Evolutionary conservation across 2,329 filamentous ascomycete species (phyloP).

Genomic region (Scortechinia acanthostroma): DNA sequence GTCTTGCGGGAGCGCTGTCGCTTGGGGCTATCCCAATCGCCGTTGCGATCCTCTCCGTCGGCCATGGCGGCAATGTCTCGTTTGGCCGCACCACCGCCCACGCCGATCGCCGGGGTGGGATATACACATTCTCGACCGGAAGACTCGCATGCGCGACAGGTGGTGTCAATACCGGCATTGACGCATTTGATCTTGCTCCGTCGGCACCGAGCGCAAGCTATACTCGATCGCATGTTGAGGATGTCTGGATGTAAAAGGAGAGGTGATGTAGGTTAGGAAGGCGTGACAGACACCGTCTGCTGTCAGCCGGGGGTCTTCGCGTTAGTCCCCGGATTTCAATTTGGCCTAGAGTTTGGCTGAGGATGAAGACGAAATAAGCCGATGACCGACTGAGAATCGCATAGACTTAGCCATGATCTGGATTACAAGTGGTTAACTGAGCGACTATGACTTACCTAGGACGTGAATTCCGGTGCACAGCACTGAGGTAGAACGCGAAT

Average conservation of each 20-base stretch:
- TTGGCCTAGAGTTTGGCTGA: not conserved
- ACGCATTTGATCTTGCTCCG: slow-evolving; percentile 83
- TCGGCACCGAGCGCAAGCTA: slow-evolving; percentile 71
- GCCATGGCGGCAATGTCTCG: slow-evolving; percentile 22
- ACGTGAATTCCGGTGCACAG: no score
- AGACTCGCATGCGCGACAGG: slow-evolving; percentile 70
- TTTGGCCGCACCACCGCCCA: slow-evolving; percentile 19
- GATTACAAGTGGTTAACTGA: no score
- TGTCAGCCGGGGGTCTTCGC: not conserved
- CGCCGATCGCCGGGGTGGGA: slow-evolving; percentile 35
- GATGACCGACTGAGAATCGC: not conserved
- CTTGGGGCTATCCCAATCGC: slow-evolving; percentile 30
- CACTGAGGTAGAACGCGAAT: no score
- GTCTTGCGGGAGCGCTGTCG: slow-evolving; percentile 25
- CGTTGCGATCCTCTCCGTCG: slow-evolving; percentile 26
- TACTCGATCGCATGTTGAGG: slow-evolving; percentile 63
- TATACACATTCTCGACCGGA: slow-evolving; percentile 69
- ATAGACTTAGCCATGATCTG: slow-evolving; percentile 1
- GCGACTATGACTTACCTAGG: no score
- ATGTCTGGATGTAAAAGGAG: not conserved
- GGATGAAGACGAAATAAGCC: not conserved
- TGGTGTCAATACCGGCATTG: slow-evolving; percentile 66
- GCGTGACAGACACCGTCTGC: not conserved
- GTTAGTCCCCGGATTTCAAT: not conserved
- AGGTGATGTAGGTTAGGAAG: not conserved